These are phyloP conservation scores for Solanum ossicruentum DNA, from an alignment of 257 asterid genomes.

Conservation along the genomic window DNA sequence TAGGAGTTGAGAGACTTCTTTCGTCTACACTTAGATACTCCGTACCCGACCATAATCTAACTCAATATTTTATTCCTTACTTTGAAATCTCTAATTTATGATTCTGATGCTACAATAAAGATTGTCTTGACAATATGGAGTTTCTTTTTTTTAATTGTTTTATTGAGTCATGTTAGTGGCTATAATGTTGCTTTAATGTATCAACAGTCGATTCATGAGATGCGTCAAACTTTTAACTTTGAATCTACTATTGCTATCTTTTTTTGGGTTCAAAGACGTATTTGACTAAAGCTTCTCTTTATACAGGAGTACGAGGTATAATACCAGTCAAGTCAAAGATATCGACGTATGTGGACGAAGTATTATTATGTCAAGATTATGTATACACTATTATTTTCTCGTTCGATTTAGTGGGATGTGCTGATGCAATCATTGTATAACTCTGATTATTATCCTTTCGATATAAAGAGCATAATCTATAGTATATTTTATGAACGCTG, in stretches of 20 bases:
- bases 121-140: neutral
- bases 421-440: neutral
- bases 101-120: neutral
- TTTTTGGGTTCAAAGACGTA: neutral
- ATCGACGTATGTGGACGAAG: neutral
- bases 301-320: neutral
- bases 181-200: neutral
- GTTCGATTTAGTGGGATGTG: neutral
- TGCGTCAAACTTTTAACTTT: neutral
- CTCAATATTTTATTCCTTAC: slow-evolving; percentile 18
- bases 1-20: neutral
- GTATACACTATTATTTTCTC: neutral
- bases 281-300: neutral
- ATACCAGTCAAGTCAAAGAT: neutral
- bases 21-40: slow-evolving; percentile 15
- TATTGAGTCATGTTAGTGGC: neutral
- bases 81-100: neutral
- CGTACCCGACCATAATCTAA: slow-evolving; percentile 9
- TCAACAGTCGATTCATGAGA: neutral
- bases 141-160: neutral
- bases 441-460: neutral
- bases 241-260: neutral
- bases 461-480: neutral
- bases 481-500: neutral
- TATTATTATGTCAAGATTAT: neutral